Conservation (phyloP, 148 eudicot species). For the Euryodendron excelsum region DNA sequence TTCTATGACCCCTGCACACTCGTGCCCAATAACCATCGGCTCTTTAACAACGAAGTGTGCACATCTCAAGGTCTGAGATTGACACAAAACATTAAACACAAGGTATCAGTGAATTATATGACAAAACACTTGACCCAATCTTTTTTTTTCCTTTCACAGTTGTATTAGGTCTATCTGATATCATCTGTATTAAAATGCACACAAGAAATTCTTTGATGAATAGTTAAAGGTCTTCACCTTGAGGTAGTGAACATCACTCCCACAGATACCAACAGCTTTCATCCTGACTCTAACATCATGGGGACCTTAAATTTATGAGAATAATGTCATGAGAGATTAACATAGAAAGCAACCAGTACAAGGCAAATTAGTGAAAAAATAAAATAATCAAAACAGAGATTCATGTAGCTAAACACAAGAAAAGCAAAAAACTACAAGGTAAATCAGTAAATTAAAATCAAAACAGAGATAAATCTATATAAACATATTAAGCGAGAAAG, state of each 20-base stretch:
- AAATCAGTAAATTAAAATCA: not conserved
- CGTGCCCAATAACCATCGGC: conserved; percentile 91
- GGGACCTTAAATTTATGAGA: conserved; percentile 49
- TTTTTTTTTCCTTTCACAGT: not conserved
- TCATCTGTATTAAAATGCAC: too few relatives aligned
- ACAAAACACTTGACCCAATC: not conserved
- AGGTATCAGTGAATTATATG: not conserved
- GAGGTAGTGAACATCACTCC: conserved; percentile 96
- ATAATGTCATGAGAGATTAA: not conserved
- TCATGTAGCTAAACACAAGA: not conserved
- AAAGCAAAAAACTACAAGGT: not conserved
- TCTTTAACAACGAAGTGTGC: conserved; percentile 81
- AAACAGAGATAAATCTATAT: not conserved
- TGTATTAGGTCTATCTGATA: not conserved
- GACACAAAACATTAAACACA: not conserved
- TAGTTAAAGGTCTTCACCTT: conserved; percentile 47
- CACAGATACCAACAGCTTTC: conserved; percentile 99
- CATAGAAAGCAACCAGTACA: not conserved
- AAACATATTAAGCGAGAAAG: not conserved
- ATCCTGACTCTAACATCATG: conserved; percentile 84
- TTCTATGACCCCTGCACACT: conserved; percentile 82
- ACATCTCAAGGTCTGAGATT: conserved; percentile 53
- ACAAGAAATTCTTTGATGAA: not conserved
- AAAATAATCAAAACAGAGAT: not conserved
- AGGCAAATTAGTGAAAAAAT: too few relatives aligned